Evolutionary conservation across 2,329 filamentous ascomycete genomes (phyloP), one percentile per base, ranked within the genome.

Genomic region (Endoconidiophora laricicola): DNA sequence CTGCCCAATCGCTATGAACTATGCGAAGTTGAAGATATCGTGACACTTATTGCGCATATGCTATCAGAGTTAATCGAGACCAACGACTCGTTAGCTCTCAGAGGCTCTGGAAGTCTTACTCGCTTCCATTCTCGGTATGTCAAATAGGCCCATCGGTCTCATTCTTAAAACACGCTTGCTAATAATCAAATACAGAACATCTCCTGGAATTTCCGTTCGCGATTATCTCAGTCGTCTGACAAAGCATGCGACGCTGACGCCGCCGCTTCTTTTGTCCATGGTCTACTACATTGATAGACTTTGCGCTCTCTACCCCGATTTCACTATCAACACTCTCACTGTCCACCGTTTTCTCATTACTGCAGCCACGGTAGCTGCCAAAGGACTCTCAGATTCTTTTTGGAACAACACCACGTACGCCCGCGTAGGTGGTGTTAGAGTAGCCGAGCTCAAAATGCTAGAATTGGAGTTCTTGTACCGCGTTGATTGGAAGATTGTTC

Each of bases 381-480:
- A 98, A 65, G 91, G 91, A 1, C 73, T 98, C 10, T 95, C 87
- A 29, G 91, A 98, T 63, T 87, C 84, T 26, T 98, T 98, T 63
- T 95, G 91, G 87, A 96, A 94, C 55, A 98, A 98, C 65, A 86
- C 86, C 24, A 94, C 90, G 1, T 98, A 98, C 62, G 88, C 91
- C 37, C 76, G 86, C 50, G 88, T 98, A 0, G 91, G 91, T 4
- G 91, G 91, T 55, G 87, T 98, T 46, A 87, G 86, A 56, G 73
- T 95, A 37, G 79, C 83, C 45, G 91, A 98, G 64, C 68, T 98
- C 55, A 93, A 91, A 52, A 70, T 95, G 51, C 69, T 98, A 7
- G 91, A 98, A 63, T 72, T 98, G 26, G 91, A 98, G 59, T 94
- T 98, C 57, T 68, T 98, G 29, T 86, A 88, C 60, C 74, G 86